A percentile compares a stretch with the other conserved stretches of the same genome.
Evolutionary conservation across 2,329 filamentous ascomycete genomes (phyloP).

Genomic region (Verticillium isaacii): DNA sequence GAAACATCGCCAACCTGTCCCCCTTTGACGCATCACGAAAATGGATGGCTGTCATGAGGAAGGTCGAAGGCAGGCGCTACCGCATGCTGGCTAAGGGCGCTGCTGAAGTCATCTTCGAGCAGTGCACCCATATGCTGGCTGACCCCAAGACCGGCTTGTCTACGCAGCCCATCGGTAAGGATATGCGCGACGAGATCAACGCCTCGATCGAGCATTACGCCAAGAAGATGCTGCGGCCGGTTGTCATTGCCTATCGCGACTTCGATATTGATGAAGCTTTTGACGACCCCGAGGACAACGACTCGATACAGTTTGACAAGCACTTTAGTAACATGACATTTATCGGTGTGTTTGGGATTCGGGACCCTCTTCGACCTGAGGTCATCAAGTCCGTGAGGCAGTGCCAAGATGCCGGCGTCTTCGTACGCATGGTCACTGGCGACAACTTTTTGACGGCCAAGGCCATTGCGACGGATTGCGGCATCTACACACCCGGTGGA

Average conservation of each 20-base stretch:
- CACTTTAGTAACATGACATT: slow-evolving; percentile 36
- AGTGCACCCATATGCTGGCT: slow-evolving; percentile 33
- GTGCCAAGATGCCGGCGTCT: slow-evolving; percentile 37
- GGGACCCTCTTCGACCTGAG: slow-evolving; percentile 40
- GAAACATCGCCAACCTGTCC: slow-evolving; percentile 40
- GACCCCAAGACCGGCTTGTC: slow-evolving; percentile 36
- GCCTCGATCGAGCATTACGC: slow-evolving; percentile 48
- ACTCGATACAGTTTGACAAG: slow-evolving; percentile 9
- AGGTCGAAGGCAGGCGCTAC: slow-evolving; percentile 38
- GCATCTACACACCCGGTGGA: slow-evolving; percentile 56
- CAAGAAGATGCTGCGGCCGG: slow-evolving; percentile 60
- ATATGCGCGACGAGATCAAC: slow-evolving; percentile 24
- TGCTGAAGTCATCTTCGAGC: slow-evolving; percentile 48
- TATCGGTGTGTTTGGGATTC: slow-evolving; percentile 47
- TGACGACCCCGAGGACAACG: slow-evolving; percentile 6
- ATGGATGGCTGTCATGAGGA: slow-evolving; percentile 51
- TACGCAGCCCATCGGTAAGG: slow-evolving; percentile 22
- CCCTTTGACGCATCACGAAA: slow-evolving; percentile 51
- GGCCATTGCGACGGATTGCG: slow-evolving; percentile 70
- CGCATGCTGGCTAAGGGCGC: slow-evolving; percentile 53
- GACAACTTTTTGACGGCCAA: slow-evolving; percentile 60
- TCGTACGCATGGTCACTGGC: slow-evolving; percentile 44
- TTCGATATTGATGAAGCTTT: slow-evolving; percentile 38
- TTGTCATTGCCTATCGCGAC: slow-evolving; percentile 61
- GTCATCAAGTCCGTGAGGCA: slow-evolving; percentile 33